Evolutionary conservation across 2,329 filamentous ascomycete species (phyloP).

Genomic region (Remersonia thermophila): DNA sequence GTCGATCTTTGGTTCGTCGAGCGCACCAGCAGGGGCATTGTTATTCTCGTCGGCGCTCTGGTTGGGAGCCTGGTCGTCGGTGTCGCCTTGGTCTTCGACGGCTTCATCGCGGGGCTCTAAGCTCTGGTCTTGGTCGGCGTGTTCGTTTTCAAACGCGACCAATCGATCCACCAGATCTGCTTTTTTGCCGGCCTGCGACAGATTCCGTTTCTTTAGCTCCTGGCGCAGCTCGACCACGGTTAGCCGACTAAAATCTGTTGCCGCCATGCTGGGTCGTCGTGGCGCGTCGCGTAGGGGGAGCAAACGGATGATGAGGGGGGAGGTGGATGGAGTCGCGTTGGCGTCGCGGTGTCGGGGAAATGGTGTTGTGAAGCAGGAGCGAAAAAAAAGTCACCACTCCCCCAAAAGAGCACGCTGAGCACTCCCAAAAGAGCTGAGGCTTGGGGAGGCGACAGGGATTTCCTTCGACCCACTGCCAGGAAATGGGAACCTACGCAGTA

Average conservation of each 20-base stretch:
- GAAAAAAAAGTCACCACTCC: neutral
- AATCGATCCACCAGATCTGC: conserved; percentile 58
- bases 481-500: too few species aligned
- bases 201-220: conserved; percentile 60
- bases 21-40: neutral
- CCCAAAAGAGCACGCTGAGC: too few species aligned
- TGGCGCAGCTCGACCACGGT: conserved; percentile 66
- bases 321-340: too few species aligned
- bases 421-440: conserved; percentile 1
- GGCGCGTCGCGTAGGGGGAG: neutral
- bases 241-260: conserved; percentile 42
- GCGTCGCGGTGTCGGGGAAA: neutral
- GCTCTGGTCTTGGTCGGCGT: conserved; percentile 1
- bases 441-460: too few species aligned
- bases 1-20: too few species aligned
- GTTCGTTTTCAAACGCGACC: conserved; percentile 25
- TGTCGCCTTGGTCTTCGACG: conserved; percentile 3
- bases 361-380: neutral
- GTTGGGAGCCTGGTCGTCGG: conserved; percentile 1
- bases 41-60: neutral
- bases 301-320: neutral
- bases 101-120: conserved; percentile 5
- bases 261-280: conserved; percentile 24
- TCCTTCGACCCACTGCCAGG: neutral
- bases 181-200: conserved; percentile 58